These are phyloP conservation scores for Trapa bicornis DNA, from an alignment of 345 rosid species.

Conservation along the genomic window DNA sequence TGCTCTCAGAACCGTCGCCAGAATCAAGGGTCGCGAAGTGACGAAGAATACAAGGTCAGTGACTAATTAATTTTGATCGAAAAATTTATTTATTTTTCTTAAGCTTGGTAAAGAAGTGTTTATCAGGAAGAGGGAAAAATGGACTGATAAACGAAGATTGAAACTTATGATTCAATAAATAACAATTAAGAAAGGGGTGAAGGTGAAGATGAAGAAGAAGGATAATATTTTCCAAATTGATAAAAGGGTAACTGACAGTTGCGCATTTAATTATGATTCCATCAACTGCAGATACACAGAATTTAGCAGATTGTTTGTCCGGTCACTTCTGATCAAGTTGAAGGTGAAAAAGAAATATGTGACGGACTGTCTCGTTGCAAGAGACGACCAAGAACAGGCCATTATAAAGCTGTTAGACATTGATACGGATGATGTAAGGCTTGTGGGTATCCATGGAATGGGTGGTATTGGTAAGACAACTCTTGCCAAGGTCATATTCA, in stretches of 20 bases:
- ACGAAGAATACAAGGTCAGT: neutral
- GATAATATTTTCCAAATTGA: too few relatives aligned
- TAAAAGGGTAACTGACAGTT: neutral
- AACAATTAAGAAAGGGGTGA: too few relatives aligned
- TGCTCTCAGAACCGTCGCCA: neutral
- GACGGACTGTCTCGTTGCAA: neutral
- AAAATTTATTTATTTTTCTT: too few relatives aligned
- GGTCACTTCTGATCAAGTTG: slow-evolving; percentile 1
- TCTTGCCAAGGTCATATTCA: neutral
- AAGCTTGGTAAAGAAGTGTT: too few relatives aligned
- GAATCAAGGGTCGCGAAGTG: neutral
- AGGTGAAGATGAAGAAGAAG: too few relatives aligned
- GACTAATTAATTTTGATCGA: neutral
- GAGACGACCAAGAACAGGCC: neutral
- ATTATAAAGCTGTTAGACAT: slow-evolving; percentile 1
- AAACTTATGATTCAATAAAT: too few relatives aligned
- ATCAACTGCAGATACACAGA: neutral
- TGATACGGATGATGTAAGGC: neutral
- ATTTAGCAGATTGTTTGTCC: neutral
- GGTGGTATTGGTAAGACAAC: slow-evolving; percentile 6
- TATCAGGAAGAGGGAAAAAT: too few relatives aligned
- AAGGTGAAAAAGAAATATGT: neutral
- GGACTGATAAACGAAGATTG: too few relatives aligned
- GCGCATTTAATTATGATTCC: neutral
- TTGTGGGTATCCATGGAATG: neutral